phyloP scores from a whole-genome alignment of 2,329 filamentous ascomycete species.

The Exserohilum turcica region DNA sequence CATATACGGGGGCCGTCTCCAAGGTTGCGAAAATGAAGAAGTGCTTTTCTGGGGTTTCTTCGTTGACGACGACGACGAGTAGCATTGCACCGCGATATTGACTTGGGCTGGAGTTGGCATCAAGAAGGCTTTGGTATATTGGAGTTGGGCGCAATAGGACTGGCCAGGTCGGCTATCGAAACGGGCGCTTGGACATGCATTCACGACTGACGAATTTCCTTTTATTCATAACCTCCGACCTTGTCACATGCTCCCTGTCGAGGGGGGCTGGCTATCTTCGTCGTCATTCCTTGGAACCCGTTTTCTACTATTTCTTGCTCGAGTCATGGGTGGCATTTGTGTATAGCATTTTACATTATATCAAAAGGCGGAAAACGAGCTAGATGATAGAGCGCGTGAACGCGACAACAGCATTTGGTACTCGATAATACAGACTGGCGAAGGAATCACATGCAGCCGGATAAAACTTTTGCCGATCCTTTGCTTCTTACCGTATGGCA shows the following conservation, averaged over 20 bases:
- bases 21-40: conserved; percentile 42
- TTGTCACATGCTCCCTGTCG: conserved; percentile 15
- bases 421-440: conserved; percentile 22
- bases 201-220: conserved; percentile 44
- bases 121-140: conserved; percentile 32
- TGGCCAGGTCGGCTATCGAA: conserved; percentile 20
- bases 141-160: conserved; percentile 40
- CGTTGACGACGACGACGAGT: conserved; percentile 36
- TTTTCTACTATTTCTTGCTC: not conserved
- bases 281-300: conserved; percentile 22
- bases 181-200: conserved; percentile 36
- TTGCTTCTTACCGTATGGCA: conserved; percentile 18
- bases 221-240: conserved; percentile 23
- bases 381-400: conserved; percentile 32
- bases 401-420: conserved; percentile 18
- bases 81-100: conserved; percentile 20
- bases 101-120: conserved; percentile 29
- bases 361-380: conserved; percentile 25
- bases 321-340: conserved; percentile 25
- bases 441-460: conserved; percentile 32
- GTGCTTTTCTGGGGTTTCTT: conserved; percentile 46
- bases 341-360: conserved; percentile 26
- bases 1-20: conserved; percentile 38
- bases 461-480: conserved; percentile 22
- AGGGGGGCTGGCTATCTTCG: conserved; percentile 6